Percentiles rank a stretch among this genome's conserved stretches.
Evolutionary conservation across 2,329 filamentous ascomycete species (phyloP).

Genomic region (Claviceps africana): DNA sequence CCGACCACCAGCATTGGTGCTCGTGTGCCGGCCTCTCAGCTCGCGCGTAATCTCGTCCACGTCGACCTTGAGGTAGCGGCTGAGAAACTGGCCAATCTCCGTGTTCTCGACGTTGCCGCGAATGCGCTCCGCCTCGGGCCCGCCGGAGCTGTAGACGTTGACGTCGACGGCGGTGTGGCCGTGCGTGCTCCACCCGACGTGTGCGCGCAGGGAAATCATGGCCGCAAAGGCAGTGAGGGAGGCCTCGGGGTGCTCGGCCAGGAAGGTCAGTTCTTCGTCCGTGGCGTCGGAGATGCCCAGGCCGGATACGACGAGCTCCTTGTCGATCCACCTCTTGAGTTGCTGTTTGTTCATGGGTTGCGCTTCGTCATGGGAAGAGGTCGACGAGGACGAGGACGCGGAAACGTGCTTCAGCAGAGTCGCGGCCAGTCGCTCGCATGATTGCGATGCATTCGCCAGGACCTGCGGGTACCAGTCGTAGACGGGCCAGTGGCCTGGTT

Average conservation of each 20-base stretch:
- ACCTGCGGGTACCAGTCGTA: constrained; percentile 71
- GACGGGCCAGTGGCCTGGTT: constrained; percentile 37
- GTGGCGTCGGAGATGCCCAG: constrained; percentile 66
- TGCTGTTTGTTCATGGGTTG: constrained; percentile 16
- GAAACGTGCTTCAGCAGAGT: constrained; percentile 48
- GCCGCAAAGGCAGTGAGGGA: constrained; percentile 54
- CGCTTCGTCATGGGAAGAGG: not conserved
- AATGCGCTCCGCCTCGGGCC: constrained; percentile 48
- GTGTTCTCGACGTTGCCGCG: constrained; percentile 90
- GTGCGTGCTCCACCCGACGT: constrained; percentile 88
- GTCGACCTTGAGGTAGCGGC: constrained; percentile 66
- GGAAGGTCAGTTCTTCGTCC: constrained; percentile 52
- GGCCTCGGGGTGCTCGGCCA: constrained; percentile 44
- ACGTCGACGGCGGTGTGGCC: constrained; percentile 91
- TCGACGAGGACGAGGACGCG: not conserved
- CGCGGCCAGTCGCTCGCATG: constrained; percentile 54
- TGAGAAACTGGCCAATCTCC: constrained; percentile 72
- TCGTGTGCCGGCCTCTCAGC: constrained; percentile 47
- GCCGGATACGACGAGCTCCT: constrained; percentile 50
- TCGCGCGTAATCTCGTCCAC: constrained; percentile 65
- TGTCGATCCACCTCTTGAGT: constrained; percentile 51
- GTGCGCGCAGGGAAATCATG: constrained; percentile 76
- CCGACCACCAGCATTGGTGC: constrained; percentile 6
- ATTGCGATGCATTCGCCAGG: constrained; percentile 63
- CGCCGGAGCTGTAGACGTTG: constrained; percentile 78